Conservation (phyloP, 2,329 filamentous ascomycete genomes). For the Sarocladium strictum region DNA sequence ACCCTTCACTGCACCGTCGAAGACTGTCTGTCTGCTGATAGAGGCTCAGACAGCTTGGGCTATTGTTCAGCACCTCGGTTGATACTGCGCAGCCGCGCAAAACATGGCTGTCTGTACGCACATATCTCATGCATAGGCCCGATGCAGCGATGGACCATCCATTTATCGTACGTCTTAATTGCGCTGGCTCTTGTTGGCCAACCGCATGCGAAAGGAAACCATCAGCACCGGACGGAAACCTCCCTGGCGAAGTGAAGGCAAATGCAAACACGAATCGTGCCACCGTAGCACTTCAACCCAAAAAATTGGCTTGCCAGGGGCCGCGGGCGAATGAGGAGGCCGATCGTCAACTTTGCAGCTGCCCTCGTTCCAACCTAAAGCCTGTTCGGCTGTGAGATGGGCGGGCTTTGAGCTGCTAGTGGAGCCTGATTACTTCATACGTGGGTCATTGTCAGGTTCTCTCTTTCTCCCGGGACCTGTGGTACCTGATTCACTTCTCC, state of each 20-base stretch:
- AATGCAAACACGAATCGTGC: slow-evolving; percentile 3
- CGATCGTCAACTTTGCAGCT: background rate
- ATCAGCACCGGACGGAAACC: background rate
- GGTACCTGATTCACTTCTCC: background rate
- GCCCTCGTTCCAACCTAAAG: background rate
- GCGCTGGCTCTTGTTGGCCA: no score
- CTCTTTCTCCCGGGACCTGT: background rate
- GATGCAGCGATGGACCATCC: background rate
- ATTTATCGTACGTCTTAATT: no score
- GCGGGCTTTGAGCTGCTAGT: background rate
- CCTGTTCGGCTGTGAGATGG: background rate
- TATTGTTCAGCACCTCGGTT: no score
- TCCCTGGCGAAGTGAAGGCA: background rate
- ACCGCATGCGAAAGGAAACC: background rate
- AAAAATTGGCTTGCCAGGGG: slow-evolving; percentile 4
- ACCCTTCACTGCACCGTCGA: background rate
- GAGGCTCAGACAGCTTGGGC: no score
- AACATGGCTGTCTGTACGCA: background rate
- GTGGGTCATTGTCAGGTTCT: background rate
- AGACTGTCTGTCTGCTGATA: no score
- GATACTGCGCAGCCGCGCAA: no score
- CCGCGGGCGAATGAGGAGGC: background rate
- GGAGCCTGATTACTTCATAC: slow-evolving; percentile 7
- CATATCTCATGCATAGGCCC: background rate
- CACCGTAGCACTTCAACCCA: background rate